Evolutionary conservation across 2,329 filamentous ascomycete genomes (phyloP).

Genomic region (Botrytis pseudocinerea): DNA sequence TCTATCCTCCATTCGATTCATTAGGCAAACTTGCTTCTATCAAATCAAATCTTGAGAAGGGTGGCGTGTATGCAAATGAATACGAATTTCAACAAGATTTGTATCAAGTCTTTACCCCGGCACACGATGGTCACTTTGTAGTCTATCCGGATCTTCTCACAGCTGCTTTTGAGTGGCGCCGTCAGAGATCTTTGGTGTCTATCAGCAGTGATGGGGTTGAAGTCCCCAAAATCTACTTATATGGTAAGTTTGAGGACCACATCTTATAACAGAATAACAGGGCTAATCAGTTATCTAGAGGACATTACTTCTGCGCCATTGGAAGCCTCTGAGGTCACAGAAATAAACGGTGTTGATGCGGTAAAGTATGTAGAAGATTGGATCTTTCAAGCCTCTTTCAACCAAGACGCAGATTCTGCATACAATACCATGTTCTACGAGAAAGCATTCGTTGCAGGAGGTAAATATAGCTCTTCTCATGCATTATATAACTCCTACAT

Average conservation of each 20-base stretch:
- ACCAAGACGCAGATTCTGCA: constrained; percentile 46
- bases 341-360: constrained; percentile 59
- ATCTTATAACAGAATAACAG: not conserved
- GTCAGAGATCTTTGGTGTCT: constrained; percentile 55
- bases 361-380: constrained; percentile 51
- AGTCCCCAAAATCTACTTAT: constrained; percentile 58
- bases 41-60: constrained; percentile 44
- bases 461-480: not conserved
- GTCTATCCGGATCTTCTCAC: constrained; percentile 54
- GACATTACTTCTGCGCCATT: constrained; percentile 48
- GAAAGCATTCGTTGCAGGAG: constrained; percentile 35
- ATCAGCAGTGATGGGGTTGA: constrained; percentile 60
- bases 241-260: constrained; percentile 40
- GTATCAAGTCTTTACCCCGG: constrained; percentile 51
- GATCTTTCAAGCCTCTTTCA: constrained; percentile 42
- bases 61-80: constrained; percentile 50
- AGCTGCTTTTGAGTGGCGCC: constrained; percentile 53
- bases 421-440: constrained; percentile 48
- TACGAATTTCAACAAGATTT: constrained; percentile 58
- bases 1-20: constrained; percentile 51
- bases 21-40: constrained; percentile 49
- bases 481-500: not conserved
- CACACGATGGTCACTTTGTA: constrained; percentile 66
- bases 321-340: constrained; percentile 49
- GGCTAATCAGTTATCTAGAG: constrained; percentile 29